Conservation (phyloP, 371 early-diverging fungal genomes). For the Pancytospora philotis region DNA sequence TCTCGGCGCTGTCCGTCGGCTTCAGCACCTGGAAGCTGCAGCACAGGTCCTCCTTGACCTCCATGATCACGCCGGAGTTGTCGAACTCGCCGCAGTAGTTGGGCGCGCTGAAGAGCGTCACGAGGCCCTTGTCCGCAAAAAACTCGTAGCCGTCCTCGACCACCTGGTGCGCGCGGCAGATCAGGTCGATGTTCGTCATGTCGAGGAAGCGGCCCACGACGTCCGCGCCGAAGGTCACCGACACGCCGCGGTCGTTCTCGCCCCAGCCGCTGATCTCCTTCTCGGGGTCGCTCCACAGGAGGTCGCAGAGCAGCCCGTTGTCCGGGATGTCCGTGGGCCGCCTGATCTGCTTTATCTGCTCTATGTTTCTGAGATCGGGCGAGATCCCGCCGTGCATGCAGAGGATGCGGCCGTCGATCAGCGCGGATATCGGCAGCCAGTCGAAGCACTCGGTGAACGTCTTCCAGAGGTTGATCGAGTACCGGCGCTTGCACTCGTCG, state of each 20-base stretch:
- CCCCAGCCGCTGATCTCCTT: slow-evolving; percentile 68
- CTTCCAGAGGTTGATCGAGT: slow-evolving; percentile 83
- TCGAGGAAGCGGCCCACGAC: slow-evolving; percentile 75
- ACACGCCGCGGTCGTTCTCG: slow-evolving; percentile 89
- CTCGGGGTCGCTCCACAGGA: slow-evolving; percentile 64
- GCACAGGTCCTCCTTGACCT: slow-evolving; percentile 79
- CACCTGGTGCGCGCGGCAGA: slow-evolving; percentile 90
- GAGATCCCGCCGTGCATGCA: slow-evolving; percentile 94
- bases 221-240: slow-evolving; percentile 70
- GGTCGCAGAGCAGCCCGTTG: slow-evolving; percentile 65
- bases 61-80: slow-evolving; percentile 90
- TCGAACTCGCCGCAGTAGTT: slow-evolving; percentile 91
- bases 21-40: slow-evolving; percentile 71
- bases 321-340: slow-evolving; percentile 88
- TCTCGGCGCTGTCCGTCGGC: slow-evolving; percentile 35
- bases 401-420: slow-evolving; percentile 80
- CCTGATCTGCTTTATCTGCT: slow-evolving; percentile 79
- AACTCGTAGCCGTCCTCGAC: slow-evolving; percentile 97
- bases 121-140: slow-evolving; percentile 77
- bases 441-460: slow-evolving; percentile 91
- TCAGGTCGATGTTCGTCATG: slow-evolving; percentile 66
- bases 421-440: slow-evolving; percentile 82
- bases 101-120: slow-evolving; percentile 84
- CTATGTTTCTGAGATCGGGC: slow-evolving; percentile 70
- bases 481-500: slow-evolving; percentile 90